Evolutionary conservation across 2,329 filamentous ascomycete species (phyloP).

Genomic region (Aspergillus sp.): DNA sequence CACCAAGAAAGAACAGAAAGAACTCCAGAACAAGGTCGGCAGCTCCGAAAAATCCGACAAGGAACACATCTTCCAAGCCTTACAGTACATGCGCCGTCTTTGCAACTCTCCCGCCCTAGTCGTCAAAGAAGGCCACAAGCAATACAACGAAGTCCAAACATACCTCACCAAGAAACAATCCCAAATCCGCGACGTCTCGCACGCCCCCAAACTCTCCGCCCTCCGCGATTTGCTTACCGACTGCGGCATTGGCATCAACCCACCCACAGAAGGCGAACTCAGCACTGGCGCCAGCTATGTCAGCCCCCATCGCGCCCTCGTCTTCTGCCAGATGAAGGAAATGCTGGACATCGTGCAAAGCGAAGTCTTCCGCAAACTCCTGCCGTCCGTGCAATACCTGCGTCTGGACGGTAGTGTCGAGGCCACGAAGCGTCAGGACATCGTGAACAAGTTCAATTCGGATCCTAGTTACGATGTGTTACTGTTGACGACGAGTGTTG

Average conservation of each 20-base stretch:
- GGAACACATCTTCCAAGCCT: conserved; percentile 96
- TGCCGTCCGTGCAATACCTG: conserved; percentile 88
- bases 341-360: conserved; percentile 99
- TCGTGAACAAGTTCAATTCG: conserved; percentile 98
- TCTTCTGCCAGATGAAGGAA: conserved; percentile 99
- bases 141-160: conserved; percentile 81
- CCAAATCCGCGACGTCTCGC: conserved; percentile 72
- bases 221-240: conserved; percentile 92
- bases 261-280: conserved; percentile 47
- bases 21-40: conserved; percentile 74
- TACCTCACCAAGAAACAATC: conserved; percentile 73
- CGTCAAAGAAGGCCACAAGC: conserved; percentile 85
- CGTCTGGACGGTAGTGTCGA: conserved; percentile 93
- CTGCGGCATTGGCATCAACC: conserved; percentile 84
- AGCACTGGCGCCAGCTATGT: conserved; percentile 67
- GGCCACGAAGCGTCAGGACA: conserved; percentile 87
- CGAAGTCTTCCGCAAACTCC: conserved; percentile 78
- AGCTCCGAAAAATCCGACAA: conserved; percentile 87
- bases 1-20: conserved; percentile 84
- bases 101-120: conserved; percentile 97
- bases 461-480: conserved; percentile 95
- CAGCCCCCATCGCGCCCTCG: conserved; percentile 87
- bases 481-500: conserved; percentile 88
- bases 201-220: conserved; percentile 88
- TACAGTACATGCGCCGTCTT: conserved; percentile 99